A percentile compares a stretch with the other conserved stretches of the same genome.
Conservation (phyloP, 768 basidiomycete species). For the Pleurotus cornucopiae region DNA sequence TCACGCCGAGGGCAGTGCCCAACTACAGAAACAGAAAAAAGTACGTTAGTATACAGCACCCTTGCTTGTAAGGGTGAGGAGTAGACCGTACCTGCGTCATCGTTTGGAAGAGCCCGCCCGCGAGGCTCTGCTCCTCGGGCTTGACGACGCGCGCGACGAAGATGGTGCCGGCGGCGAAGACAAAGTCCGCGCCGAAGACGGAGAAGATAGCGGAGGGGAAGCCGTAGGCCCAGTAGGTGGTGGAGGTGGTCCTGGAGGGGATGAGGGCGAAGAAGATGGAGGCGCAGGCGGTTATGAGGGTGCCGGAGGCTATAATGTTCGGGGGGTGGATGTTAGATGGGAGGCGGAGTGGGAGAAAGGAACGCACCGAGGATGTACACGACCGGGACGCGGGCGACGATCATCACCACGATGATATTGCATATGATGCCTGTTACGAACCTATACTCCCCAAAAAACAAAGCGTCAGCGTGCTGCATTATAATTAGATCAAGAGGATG, state of each 20-base stretch:
- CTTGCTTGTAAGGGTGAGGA: no score
- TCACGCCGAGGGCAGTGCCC: slow-evolving; percentile 66
- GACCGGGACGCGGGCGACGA: slow-evolving; percentile 52
- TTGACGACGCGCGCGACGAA: slow-evolving; percentile 67
- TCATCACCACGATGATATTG: slow-evolving; percentile 60
- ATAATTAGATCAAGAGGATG: no score
- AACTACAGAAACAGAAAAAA: slow-evolving; percentile 32
- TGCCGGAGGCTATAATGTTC: slow-evolving; percentile 33
- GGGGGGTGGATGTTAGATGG: no score
- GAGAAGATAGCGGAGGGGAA: slow-evolving; percentile 64
- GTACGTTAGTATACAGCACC: slow-evolving; percentile 3
- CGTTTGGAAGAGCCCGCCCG: slow-evolving; percentile 75
- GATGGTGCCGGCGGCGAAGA: slow-evolving; percentile 67
- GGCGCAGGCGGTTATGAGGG: slow-evolving; percentile 51
- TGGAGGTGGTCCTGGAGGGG: slow-evolving; percentile 46
- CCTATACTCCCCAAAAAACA: no score
- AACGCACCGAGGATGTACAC: slow-evolving; percentile 53
- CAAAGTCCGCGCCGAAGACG: slow-evolving; percentile 77
- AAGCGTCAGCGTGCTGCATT: no score
- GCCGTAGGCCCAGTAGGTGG: slow-evolving; percentile 70
- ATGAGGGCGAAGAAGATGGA: slow-evolving; percentile 69
- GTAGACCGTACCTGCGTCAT: slow-evolving; percentile 50
- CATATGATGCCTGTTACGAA: slow-evolving; percentile 58
- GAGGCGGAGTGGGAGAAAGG: background rate
- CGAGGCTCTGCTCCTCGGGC: slow-evolving; percentile 71